phyloP scores from a whole-genome alignment of 306 rosid species.

The Fagus sylvatica region DNA sequence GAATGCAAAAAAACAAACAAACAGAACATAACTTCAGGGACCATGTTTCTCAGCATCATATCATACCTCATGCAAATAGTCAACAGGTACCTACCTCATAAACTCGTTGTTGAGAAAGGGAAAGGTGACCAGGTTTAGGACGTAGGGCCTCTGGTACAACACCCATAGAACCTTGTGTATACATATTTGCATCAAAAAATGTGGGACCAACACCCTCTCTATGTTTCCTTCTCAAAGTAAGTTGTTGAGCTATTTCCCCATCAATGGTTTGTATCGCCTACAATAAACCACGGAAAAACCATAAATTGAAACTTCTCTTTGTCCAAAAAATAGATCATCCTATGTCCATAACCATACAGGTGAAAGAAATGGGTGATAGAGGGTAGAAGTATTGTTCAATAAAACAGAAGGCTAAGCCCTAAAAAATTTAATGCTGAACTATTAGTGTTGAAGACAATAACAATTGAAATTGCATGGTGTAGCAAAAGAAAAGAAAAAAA shows the following conservation, averaged over 20 bases:
- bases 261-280: conserved; percentile 88
- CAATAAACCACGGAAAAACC: conserved; percentile 23
- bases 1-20: conserved; percentile 6
- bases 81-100: conserved; percentile 66
- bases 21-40: neutral
- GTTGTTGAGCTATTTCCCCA: conserved; percentile 83
- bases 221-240: conserved; percentile 85
- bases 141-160: conserved; percentile 93
- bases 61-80: neutral
- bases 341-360: neutral
- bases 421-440: neutral
- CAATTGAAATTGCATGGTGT: neutral
- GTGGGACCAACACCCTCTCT: conserved; percentile 79
- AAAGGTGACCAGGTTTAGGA: conserved; percentile 93
- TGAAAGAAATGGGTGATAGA: neutral
- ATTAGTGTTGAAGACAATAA: neutral
- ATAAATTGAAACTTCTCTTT: neutral
- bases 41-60: conserved; percentile 12
- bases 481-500: neutral
- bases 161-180: conserved; percentile 84
- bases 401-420: neutral
- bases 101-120: conserved; percentile 88
- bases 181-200: conserved; percentile 77
- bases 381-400: too few species aligned
- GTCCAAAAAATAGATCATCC: neutral